Conservation (phyloP, 1,284 basidiomycete genomes). For the Ceratobasidium sp. region DNA sequence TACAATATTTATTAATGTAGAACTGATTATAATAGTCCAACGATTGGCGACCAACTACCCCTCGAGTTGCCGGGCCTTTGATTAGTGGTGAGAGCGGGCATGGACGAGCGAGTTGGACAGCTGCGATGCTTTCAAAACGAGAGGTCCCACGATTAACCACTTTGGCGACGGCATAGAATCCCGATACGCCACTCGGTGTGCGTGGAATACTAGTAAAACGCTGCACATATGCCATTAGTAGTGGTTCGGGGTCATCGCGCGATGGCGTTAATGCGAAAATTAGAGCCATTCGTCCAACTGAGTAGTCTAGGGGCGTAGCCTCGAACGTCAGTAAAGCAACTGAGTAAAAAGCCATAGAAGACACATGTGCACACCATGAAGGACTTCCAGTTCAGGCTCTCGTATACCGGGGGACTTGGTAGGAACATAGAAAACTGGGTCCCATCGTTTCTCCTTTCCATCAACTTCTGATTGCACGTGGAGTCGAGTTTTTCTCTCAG, state of each 20-base stretch:
- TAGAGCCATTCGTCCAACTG: not conserved
- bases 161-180: constrained; percentile 6
- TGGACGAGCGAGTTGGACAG: not conserved
- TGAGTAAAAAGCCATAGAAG: not conserved
- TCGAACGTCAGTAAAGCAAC: not conserved
- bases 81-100: not conserved
- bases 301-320: not conserved
- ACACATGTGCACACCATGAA: not conserved
- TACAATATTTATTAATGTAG: not conserved
- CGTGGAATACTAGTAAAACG: not conserved
- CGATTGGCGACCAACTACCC: not conserved
- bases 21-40: not conserved
- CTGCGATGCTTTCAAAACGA: not conserved
- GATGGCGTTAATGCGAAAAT: constrained; percentile 5
- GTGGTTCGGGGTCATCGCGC: not conserved
- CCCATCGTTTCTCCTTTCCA: not conserved
- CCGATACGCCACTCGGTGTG: not conserved
- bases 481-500: not conserved
- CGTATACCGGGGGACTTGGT: not conserved
- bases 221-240: not conserved
- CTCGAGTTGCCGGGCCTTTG: not conserved
- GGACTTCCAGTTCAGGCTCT: not conserved
- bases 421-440: not conserved
- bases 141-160: not conserved
- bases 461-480: not conserved